Evolutionary conservation across 257 asterid genomes (phyloP).

Genomic region (Nicotiana benthamiana): DNA sequence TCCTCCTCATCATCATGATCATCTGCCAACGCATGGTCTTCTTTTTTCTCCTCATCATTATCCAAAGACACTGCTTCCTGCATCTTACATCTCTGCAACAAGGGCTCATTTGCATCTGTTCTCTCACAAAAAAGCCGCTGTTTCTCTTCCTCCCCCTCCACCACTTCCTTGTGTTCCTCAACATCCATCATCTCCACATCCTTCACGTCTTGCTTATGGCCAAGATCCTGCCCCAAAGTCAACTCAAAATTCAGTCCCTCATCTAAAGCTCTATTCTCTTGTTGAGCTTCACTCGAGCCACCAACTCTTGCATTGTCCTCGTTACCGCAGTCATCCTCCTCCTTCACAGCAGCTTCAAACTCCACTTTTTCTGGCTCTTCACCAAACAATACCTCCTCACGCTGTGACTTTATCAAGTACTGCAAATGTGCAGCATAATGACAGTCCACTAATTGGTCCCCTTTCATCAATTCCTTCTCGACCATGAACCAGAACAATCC

Average conservation of each 20-base stretch:
- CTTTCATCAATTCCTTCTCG: conserved; percentile 72
- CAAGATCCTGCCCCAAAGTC: conserved; percentile 62
- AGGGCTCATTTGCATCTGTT: conserved; percentile 33
- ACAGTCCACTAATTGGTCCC: conserved; percentile 54
- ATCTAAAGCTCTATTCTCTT: conserved; percentile 9
- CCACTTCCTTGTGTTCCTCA: conserved; percentile 37
- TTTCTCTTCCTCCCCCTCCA: conserved; percentile 24
- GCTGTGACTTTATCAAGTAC: conserved; percentile 56
- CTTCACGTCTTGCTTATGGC: conserved; percentile 24
- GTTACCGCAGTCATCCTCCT: conserved; percentile 8
- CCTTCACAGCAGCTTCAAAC: conserved; percentile 17
- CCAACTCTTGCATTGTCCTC: conserved; percentile 9
- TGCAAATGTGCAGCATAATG: conserved; percentile 84
- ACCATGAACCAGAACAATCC: conserved; percentile 82
- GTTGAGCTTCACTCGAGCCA: conserved; percentile 7
- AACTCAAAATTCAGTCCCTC: conserved; percentile 59
- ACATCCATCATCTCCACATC: conserved; percentile 37
- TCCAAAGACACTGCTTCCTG: conserved; percentile 24
- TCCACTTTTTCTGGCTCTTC: conserved; percentile 25
- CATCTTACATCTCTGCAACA: conserved; percentile 39
- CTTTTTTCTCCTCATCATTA: conserved; percentile 20
- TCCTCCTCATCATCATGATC: conserved; percentile 26
- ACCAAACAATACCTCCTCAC: conserved; percentile 22
- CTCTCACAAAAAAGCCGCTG: conserved; percentile 51
- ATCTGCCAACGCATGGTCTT: conserved; percentile 6